Evolutionary conservation across 345 rosid genomes (phyloP), one percentile per base, ranked within the genome.

Genomic region (Xanthoceras sorbifolium): DNA sequence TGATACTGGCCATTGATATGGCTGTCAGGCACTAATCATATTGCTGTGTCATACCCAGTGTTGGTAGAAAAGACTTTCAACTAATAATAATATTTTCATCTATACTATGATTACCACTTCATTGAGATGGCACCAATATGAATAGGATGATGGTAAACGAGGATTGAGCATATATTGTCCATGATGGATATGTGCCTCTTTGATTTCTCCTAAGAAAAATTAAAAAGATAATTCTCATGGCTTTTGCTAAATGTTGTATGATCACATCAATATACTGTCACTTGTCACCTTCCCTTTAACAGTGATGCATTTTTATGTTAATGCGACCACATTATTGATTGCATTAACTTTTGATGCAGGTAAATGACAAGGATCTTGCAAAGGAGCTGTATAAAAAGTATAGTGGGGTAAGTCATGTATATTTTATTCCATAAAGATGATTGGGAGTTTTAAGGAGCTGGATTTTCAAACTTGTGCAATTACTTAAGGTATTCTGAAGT

Each of bases 361-460:
- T 89, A 50, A 86, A 90, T 78, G 97, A 91, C 75, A 91, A 91
- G 82, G 99, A 93, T 85, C 90, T 95, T 69, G 86, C 92, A 31
- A 95, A 93, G 75, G 99, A 95, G 83, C 79, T 95, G 83, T 95
- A 95, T 84, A 93, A 95, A 80, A 95, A 95, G 81, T 93, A 90
- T 69, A 95, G 98, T 82, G 97, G 90, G 79, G 99, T 60, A 26
- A 25, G 55, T 17, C n/a, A 50, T 5, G 17, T 50, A 50, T 22
- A 20, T 60, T 0, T 60, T n/a, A 3, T 55, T 20, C 9, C 6
- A 10, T 5, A 22, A 6, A n/a, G 62, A 23, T 59, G 63, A n/a
- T 81, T 25, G 57, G 50, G 66, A 65, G 62, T 68, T 63, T 40
- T 40, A 50, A 73, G 66, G 55, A 50, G 23, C 17, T 66, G n/a